Base-by-base conservation (phyloP, 768 basidiomycete genomes). In the Collybia sp. region DNA sequence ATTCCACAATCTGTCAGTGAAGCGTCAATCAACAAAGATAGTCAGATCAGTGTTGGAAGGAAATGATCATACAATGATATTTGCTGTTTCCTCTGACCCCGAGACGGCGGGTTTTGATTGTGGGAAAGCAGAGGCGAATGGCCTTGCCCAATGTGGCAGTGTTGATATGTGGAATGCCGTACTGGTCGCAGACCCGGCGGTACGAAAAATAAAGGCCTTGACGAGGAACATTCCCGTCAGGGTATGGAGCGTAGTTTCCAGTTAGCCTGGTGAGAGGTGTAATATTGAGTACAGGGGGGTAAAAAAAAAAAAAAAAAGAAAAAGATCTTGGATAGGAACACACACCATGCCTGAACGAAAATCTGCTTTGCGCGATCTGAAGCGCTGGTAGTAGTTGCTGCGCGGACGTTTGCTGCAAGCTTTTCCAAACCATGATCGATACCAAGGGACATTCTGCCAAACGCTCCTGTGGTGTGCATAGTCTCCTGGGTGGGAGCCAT, bases 121-220 rank as follows among this genome's bases (percentile, higher is more conserved):
- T 89, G 41, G 90, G 90, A 69, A 93, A 96, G 64, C 91, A 93
- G 45, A 89, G 79, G 51, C 92, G 79, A 59, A 96, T 93, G 39
- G 93, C 92, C 66, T 96, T 96, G 51, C 93, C 93, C 57, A 96
- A 77, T 1, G 93, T 93, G 54, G 93, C 93, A 32, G 93, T 92
- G 73, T 94, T 96, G 72, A 95, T 91, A 60, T 94, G 90, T 43
- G 88, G 89, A 50, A 93, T 88, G 43, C 88, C 87, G 68, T 93
- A 91, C 66, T 91, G 87, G 69, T 93, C 89, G 66, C 90, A 93
- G 46, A 93, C 83, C 45, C 90, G 75, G 51, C 87, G 79, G 68
- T 94, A 96, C 30, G 92, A 94, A 61, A 91, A 90, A 67, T 94
- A 96, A 42, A 96, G 80, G 5, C 92, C 93, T 60, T 95, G 93